Conservation (phyloP, 495 filamentous ascomycete species). For the Neurospora pannonica region DNA sequence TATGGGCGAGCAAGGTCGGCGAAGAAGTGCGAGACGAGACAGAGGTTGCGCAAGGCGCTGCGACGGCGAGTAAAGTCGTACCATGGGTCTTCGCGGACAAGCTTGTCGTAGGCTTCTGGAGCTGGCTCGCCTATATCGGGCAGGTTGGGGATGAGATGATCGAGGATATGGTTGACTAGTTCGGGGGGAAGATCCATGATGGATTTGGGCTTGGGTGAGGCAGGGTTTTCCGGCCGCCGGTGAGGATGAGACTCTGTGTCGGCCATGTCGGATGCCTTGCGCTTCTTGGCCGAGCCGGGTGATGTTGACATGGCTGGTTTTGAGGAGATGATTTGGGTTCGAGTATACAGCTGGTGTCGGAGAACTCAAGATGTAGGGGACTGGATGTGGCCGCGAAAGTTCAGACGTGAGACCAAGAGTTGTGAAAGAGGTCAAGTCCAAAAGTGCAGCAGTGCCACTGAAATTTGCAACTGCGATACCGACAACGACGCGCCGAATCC, state of each 20-base stretch:
- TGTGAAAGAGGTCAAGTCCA: background rate
- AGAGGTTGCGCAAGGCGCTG: slow-evolving; percentile 17
- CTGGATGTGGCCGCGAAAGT: background rate
- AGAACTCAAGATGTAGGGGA: background rate
- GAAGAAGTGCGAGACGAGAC: slow-evolving; percentile 12
- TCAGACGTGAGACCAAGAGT: background rate
- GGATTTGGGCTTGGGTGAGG: background rate
- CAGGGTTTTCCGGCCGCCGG: background rate
- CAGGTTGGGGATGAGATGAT: slow-evolving; percentile 11
- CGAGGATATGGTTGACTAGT: slow-evolving; percentile 15
- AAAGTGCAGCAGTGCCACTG: background rate
- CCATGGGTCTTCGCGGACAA: slow-evolving; percentile 22
- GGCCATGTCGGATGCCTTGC: background rate
- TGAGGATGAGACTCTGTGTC: background rate
- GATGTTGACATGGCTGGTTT: background rate
- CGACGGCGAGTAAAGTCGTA: slow-evolving; percentile 21
- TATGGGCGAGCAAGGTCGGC: slow-evolving; percentile 15
- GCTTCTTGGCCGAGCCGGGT: background rate
- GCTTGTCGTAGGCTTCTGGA: slow-evolving; percentile 20
- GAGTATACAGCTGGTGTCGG: background rate
- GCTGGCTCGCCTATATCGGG: slow-evolving; percentile 24
- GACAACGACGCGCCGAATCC: background rate
- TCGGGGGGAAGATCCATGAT: slow-evolving; percentile 14
- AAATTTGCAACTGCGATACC: background rate
- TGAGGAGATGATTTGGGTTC: background rate